phyloP scores from a whole-genome alignment of 305 asterid genomes.

The Fraxinus floribunda region DNA sequence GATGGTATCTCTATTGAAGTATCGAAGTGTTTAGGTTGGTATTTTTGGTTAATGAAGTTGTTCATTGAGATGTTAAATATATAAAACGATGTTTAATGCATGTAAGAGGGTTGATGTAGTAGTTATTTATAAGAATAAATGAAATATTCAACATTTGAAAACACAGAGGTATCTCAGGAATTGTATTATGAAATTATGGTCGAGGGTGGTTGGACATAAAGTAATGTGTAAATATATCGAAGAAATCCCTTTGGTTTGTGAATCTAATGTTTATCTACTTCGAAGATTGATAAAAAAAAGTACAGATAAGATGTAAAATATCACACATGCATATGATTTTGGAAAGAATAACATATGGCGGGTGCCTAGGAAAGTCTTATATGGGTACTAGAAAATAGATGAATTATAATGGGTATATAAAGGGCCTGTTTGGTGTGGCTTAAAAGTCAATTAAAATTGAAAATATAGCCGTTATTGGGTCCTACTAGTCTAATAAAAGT shows the following conservation, averaged over 20 bases:
- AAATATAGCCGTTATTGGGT: too few species aligned
- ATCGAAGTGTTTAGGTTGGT: not conserved
- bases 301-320: not conserved
- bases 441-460: too few species aligned
- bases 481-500: too few species aligned
- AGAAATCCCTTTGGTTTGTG: not conserved
- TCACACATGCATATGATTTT: not conserved
- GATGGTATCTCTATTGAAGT: not conserved
- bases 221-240: not conserved
- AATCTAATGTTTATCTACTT: not conserved
- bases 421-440: too few species aligned
- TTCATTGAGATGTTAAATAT: not conserved
- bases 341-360: not conserved
- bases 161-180: not conserved
- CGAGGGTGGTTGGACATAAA: not conserved
- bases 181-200: not conserved
- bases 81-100: not conserved
- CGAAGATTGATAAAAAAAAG: not conserved
- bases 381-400: not conserved
- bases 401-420: not conserved
- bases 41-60: not conserved
- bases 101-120: not conserved
- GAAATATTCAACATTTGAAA: not conserved
- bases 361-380: not conserved
- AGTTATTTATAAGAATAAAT: too few species aligned